Conservation (phyloP, 768 basidiomycete species). For the Leccinum uliginosum region DNA sequence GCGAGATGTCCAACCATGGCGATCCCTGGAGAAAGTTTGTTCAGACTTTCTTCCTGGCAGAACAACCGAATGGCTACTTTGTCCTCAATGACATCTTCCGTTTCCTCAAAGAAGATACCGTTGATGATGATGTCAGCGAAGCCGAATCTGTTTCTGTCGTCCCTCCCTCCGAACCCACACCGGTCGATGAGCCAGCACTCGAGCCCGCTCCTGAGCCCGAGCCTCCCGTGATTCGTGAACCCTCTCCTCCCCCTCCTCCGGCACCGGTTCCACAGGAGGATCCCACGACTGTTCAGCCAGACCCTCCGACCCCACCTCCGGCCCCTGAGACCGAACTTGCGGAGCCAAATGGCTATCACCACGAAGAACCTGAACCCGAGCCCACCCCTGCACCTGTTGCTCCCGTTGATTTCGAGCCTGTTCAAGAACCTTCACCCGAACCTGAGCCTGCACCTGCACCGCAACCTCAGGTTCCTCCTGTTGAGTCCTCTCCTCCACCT, state of each 20-base stretch:
- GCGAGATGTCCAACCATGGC: slow-evolving; percentile 93
- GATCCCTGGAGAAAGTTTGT: slow-evolving; percentile 98
- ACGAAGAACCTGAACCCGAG: slow-evolving; percentile 32
- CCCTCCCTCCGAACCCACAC: slow-evolving; percentile 32
- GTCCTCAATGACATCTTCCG: slow-evolving; percentile 99
- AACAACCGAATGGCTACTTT: slow-evolving; percentile 98
- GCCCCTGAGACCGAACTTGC: slow-evolving; percentile 37
- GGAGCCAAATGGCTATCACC: slow-evolving; percentile 40
- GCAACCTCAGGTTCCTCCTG: slow-evolving; percentile 7
- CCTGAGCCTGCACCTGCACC: slow-evolving; percentile 25
- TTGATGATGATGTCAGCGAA: slow-evolving; percentile 70
- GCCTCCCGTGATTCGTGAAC: slow-evolving; percentile 29
- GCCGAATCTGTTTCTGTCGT: slow-evolving; percentile 34
- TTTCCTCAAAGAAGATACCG: slow-evolving; percentile 93
- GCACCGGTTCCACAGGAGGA: slow-evolving; percentile 34
- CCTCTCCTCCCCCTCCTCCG: slow-evolving; percentile 25
- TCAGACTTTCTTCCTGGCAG: slow-evolving; percentile 99
- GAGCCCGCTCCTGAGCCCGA: slow-evolving; percentile 29
- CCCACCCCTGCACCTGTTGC: slow-evolving; percentile 23
- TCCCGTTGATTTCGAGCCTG: slow-evolving; percentile 24
- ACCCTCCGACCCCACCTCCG: slow-evolving; percentile 31
- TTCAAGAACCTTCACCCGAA: slow-evolving; percentile 23
- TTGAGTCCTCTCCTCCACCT: slow-evolving; percentile 28
- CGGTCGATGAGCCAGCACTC: slow-evolving; percentile 31
- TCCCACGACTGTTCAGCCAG: slow-evolving; percentile 35